phyloP scores from a whole-genome alignment of 805 yeast species.

The Metschnikowia bowlesiae region DNA sequence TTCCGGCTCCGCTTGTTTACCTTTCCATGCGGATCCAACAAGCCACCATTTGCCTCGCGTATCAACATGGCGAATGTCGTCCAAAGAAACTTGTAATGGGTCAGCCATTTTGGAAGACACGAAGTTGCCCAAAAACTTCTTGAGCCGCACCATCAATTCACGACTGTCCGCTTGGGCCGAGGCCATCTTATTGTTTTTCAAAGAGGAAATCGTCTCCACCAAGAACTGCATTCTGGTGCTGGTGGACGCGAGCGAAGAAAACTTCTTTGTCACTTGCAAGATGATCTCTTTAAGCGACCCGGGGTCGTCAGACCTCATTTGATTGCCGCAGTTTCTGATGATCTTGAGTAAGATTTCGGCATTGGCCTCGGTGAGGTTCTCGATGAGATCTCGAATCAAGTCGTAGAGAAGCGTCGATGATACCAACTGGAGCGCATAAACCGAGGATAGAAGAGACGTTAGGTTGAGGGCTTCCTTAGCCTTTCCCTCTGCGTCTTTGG shows the following conservation, averaged over 20 bases:
- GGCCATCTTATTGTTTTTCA: slow-evolving; percentile 80
- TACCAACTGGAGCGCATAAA: slow-evolving; percentile 73
- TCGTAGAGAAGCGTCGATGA: slow-evolving; percentile 76
- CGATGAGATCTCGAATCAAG: slow-evolving; percentile 52
- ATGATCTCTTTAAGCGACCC: slow-evolving; percentile 77
- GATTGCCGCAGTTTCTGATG: slow-evolving; percentile 72
- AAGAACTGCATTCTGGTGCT: slow-evolving; percentile 71
- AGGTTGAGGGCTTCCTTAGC: slow-evolving; percentile 58
- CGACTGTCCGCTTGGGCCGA: slow-evolving; percentile 45
- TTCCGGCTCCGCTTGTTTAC: slow-evolving; percentile 34
- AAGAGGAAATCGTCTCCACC: slow-evolving; percentile 76
- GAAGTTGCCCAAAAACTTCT: slow-evolving; percentile 57
- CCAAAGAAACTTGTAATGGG: slow-evolving; percentile 77
- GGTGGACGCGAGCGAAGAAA: slow-evolving; percentile 24
- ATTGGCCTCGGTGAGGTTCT: slow-evolving; percentile 59
- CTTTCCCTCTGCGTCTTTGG: slow-evolving; percentile 26
- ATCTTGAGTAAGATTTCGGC: slow-evolving; percentile 75
- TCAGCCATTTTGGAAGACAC: slow-evolving; percentile 50
- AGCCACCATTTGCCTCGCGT: slow-evolving; percentile 98
- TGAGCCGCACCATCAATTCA: slow-evolving; percentile 53
- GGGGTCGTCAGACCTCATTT: slow-evolving; percentile 89
- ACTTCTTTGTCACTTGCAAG: slow-evolving; percentile 44
- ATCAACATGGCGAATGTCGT: slow-evolving; percentile 73
- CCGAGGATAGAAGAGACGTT: slow-evolving; percentile 67
- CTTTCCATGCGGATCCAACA: slow-evolving; percentile 97